Evolutionary conservation across 2,329 filamentous ascomycete genomes (phyloP).

Genomic region (Ambrosiella beaveri): DNA sequence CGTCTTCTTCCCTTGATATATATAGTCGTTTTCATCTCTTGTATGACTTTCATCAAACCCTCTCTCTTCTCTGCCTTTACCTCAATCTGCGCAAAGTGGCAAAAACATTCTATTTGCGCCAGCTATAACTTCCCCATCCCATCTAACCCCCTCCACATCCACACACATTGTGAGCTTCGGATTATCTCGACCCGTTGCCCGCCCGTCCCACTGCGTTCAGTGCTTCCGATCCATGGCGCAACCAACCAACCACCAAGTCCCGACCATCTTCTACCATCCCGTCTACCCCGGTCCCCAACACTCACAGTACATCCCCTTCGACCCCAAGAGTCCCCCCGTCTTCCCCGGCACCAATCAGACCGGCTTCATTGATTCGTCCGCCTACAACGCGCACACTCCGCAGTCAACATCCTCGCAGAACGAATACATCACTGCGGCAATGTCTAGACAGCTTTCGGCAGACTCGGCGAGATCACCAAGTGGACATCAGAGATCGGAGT

Average conservation of each 20-base stretch:
- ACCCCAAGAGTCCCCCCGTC: neutral
- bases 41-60: too few relatives aligned
- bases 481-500: neutral
- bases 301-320: neutral
- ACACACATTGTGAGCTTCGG: neutral
- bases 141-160: too few relatives aligned
- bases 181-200: neutral
- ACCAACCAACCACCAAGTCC: neutral
- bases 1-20: too few relatives aligned
- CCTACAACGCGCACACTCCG: neutral
- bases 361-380: neutral
- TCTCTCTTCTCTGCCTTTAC: too few relatives aligned
- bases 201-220: neutral
- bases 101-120: too few relatives aligned
- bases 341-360: neutral
- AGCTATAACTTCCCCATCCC: too few relatives aligned
- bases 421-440: neutral
- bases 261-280: neutral
- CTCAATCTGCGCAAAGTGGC: too few relatives aligned
- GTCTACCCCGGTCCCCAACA: neutral
- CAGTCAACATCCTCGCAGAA: neutral
- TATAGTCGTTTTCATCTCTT: too few relatives aligned
- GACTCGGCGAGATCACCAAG: neutral
- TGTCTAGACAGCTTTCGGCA: neutral
- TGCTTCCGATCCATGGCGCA: neutral